Base-by-base conservation (phyloP, 352 stramenopile species). In the Globisporangium viniferum region DNA sequence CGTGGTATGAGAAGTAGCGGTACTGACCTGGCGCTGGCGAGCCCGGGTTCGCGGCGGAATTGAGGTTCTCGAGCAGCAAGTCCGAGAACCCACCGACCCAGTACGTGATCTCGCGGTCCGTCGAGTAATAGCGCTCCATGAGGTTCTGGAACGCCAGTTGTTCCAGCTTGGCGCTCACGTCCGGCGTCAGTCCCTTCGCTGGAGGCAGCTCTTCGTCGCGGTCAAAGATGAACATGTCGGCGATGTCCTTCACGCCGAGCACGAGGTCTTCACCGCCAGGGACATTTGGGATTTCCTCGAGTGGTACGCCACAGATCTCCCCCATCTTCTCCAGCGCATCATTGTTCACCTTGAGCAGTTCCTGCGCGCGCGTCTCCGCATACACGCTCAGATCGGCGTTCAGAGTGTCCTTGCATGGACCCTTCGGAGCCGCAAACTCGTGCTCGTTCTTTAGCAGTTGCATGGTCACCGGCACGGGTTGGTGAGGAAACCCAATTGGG, bases 41-140 rank as follows among this genome's bases (percentile, higher is more conserved):
- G 6, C 66, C 73, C 20, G 82, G 72, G 9, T 84, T 77, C 56
- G 84, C 81, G 33, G 80, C 81, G 6, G 60, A 78, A 59, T 86
- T 77, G 27, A 94, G 69, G 6, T 86, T 91, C 56, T 73, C 74
- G 3, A 94, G 66, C 59, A 94, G 72, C 62, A 94, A 68, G 24
- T 90, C 76, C 0, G 74, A 72, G 71, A 94, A 94, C 18, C 84
- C 87, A 46, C 84, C 87, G 51, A 90, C 83, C 87, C 87, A 94
- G 78, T 94, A 94, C 56, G 87, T 94, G 67, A 94, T 80, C 64
- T 81, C 77, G 41, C 84, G 84, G 27, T 90, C 81, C 22, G 87
- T 92, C 24, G 82, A 81, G 74, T 92, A 94, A 70, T 94, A 94
- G 54, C 87, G 73, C 69, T 94, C 87, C 87, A 94, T 93, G 59